A percentile compares a stretch with the other conserved stretches of the same genome.
These are phyloP conservation scores for Beauveria asiatica DNA, from an alignment of 2,329 filamentous ascomycete genomes.

Conservation along the genomic window DNA sequence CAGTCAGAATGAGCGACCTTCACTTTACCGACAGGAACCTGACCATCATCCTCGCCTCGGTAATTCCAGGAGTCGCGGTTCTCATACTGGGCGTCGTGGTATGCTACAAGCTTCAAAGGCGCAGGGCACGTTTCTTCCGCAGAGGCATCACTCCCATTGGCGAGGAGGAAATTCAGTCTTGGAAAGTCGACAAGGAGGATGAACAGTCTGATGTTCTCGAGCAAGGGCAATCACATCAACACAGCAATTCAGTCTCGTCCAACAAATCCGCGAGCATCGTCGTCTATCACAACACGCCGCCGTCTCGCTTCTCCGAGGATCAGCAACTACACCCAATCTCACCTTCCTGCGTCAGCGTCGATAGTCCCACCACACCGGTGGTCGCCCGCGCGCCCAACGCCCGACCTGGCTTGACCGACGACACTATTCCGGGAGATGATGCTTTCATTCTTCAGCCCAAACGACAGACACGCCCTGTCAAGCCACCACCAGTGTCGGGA, in stretches of 20 bases:
- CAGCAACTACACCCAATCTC: slow-evolving; percentile 21
- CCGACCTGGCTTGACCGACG: slow-evolving; percentile 54
- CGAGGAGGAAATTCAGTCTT: slow-evolving; percentile 58
- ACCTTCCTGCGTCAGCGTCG: slow-evolving; percentile 34
- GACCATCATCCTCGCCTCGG: slow-evolving; percentile 43
- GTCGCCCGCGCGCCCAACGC: slow-evolving; percentile 54
- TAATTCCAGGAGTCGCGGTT: slow-evolving; percentile 36
- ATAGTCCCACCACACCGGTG: slow-evolving; percentile 40
- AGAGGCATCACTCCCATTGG: slow-evolving; percentile 53
- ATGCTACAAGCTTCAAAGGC: slow-evolving; percentile 31
- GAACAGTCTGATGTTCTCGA: slow-evolving; percentile 24
- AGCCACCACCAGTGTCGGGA: slow-evolving; percentile 29
- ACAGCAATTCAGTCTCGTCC: slow-evolving; percentile 22
- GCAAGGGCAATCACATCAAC: slow-evolving; percentile 9
- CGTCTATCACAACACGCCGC: slow-evolving; percentile 36
- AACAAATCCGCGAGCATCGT: slow-evolving; percentile 46
- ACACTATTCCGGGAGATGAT: slow-evolving; percentile 50
- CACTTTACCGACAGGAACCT: slow-evolving; percentile 16
- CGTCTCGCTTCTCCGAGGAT: slow-evolving; percentile 21
- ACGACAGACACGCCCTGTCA: slow-evolving; percentile 45
- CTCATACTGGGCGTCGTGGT: slow-evolving; percentile 25
- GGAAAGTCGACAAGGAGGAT: slow-evolving; percentile 37
- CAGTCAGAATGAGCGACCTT: slow-evolving; percentile 6
- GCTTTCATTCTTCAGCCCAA: slow-evolving; percentile 48
- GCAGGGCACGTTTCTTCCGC: slow-evolving; percentile 36